Conservation (phyloP, 2,329 filamentous ascomycete species). For the Fusarium buxicola region DNA sequence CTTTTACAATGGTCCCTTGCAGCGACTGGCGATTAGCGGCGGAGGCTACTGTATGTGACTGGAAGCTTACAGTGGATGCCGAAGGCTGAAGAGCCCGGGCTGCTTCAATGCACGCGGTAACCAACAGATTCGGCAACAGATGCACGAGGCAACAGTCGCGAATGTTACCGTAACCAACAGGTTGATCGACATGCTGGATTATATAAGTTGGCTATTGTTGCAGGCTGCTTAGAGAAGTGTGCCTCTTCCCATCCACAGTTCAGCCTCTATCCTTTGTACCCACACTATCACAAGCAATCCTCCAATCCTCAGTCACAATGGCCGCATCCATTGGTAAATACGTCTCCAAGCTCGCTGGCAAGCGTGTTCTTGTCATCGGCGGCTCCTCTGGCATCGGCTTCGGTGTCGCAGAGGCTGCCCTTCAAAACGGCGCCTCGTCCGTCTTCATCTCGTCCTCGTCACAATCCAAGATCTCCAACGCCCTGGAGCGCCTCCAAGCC, state of each 20-base stretch:
- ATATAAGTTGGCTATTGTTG: neutral
- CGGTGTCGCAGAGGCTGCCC: constrained; percentile 35
- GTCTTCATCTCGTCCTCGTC: constrained; percentile 35
- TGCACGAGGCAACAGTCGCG: neutral
- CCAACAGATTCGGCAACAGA: neutral
- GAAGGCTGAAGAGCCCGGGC: neutral
- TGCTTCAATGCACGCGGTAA: neutral
- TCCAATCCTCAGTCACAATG: constrained; percentile 12
- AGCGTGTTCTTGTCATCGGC: constrained; percentile 40
- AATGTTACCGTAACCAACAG: neutral
- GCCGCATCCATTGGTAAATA: constrained; percentile 27
- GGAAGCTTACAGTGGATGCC: neutral
- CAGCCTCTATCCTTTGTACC: neutral
- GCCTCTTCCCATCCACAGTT: neutral
- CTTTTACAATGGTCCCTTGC: neutral
- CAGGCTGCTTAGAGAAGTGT: neutral
- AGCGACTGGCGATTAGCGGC: neutral
- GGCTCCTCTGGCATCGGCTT: constrained; percentile 40
- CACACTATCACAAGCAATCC: neutral
- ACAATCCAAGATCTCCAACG: constrained; percentile 16
- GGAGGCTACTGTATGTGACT: too few species aligned
- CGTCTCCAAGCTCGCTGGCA: constrained; percentile 37
- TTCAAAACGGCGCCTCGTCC: constrained; percentile 28
- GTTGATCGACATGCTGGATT: neutral
- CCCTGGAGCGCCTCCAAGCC: constrained; percentile 28